A percentile compares a stretch with the other conserved stretches of the same genome.
Conservation (phyloP, 129 eudicot genomes). For the Gnaphalium uliginosum region DNA sequence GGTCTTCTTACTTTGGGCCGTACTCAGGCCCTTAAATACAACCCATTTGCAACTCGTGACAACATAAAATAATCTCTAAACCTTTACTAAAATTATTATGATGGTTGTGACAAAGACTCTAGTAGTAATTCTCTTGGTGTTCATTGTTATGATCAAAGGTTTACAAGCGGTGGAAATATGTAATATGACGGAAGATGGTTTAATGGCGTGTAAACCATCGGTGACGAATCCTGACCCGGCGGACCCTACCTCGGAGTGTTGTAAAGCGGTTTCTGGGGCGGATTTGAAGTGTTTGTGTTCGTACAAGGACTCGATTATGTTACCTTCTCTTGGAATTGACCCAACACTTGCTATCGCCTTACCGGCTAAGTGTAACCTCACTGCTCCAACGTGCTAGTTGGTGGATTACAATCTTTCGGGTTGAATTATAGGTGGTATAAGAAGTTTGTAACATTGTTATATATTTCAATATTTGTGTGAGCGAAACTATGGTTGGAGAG, state of each 20-base stretch:
- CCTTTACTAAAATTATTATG: no score
- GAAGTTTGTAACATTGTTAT: not conserved
- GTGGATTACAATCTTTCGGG: not conserved
- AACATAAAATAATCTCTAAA: slow-evolving; percentile 15
- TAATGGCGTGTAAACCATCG: slow-evolving; percentile 55
- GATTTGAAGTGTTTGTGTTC: slow-evolving; percentile 65
- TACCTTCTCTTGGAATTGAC: slow-evolving; percentile 72
- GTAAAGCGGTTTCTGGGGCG: slow-evolving; percentile 49
- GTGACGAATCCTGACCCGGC: slow-evolving; percentile 56
- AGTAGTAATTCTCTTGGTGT: slow-evolving; percentile 24
- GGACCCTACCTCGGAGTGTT: slow-evolving; percentile 54
- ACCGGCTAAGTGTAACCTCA: slow-evolving; percentile 62
- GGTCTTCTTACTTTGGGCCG: slow-evolving; percentile 34
- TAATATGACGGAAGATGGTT: slow-evolving; percentile 54
- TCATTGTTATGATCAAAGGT: slow-evolving; percentile 28
- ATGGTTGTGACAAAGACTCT: slow-evolving; percentile 10
- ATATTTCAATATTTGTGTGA: not conserved
- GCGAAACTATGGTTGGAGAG: not conserved
- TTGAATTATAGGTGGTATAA: slow-evolving; percentile 17
- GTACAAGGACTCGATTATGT: slow-evolving; percentile 55
- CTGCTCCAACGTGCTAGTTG: slow-evolving; percentile 44
- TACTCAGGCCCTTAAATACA: slow-evolving; percentile 20
- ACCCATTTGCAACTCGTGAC: slow-evolving; percentile 25
- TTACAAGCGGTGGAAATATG: slow-evolving; percentile 41
- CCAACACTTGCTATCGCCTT: slow-evolving; percentile 61